Percentiles rank a stretch among this genome's conserved stretches.
These are phyloP conservation scores for Thelephora terrestris DNA, from an alignment of 1,284 basidiomycete species.

Conservation along the genomic window DNA sequence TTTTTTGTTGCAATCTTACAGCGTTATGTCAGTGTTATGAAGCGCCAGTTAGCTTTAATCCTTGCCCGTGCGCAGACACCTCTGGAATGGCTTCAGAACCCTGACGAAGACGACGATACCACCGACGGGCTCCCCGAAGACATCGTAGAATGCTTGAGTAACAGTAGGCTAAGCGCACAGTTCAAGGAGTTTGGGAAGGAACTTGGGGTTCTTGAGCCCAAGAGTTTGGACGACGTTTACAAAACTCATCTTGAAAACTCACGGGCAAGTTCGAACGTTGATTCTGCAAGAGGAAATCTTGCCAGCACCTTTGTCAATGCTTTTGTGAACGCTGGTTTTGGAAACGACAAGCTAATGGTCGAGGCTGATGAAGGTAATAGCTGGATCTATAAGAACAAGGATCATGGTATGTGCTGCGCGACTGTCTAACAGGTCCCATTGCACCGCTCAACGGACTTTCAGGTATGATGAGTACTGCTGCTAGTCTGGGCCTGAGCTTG, in stretches of 20 bases:
- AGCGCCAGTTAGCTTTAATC: constrained; percentile 90
- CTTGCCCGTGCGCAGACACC: constrained; percentile 91
- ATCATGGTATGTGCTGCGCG: constrained; percentile 53
- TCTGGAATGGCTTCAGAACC: constrained; percentile 76
- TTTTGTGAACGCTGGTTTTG: constrained; percentile 98
- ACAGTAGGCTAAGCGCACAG: constrained; percentile 71
- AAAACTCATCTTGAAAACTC: constrained; percentile 93
- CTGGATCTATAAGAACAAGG: constrained; percentile 99
- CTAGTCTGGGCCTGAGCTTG: constrained; percentile 86
- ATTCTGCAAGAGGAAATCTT: constrained; percentile 91
- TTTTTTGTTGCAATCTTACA: constrained; percentile 5
- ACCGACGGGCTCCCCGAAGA: constrained; percentile 74
- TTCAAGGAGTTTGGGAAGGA: constrained; percentile 95
- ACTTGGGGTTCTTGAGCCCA: constrained; percentile 83
- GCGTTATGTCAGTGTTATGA: constrained; percentile 60
- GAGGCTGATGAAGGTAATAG: constrained; percentile 92
- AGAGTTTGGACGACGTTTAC: constrained; percentile 94
- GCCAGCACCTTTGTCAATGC: constrained; percentile 98
- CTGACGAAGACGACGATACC: constrained; percentile 47
- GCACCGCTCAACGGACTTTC: constrained; percentile 1
- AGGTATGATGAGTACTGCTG: constrained; percentile 97
- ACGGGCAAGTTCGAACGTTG: constrained; percentile 69
- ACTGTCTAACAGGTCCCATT: not conserved
- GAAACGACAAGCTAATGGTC: constrained; percentile 98
- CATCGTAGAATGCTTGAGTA: constrained; percentile 77